Evolutionary conservation across 2,329 filamentous ascomycete species (phyloP).

Genomic region (Fusarium verrucosum): DNA sequence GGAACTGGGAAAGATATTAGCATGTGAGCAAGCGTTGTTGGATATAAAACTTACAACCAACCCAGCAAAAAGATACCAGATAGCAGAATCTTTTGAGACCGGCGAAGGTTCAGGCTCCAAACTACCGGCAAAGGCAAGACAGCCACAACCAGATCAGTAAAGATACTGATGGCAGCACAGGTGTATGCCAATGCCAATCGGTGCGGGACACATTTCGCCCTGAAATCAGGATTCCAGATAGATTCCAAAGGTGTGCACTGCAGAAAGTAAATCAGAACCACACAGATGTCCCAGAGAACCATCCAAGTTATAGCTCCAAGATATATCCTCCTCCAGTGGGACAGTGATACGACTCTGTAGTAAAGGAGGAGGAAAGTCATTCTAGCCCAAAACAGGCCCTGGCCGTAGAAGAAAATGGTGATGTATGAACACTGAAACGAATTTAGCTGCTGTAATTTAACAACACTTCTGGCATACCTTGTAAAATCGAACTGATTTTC

Average conservation of each 20-base stretch:
- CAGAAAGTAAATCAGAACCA: conserved; percentile 2
- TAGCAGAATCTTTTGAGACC: conserved; percentile 22
- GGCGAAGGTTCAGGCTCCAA: conserved; percentile 22
- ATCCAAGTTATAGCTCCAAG: conserved; percentile 3
- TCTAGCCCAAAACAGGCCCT: conserved; percentile 8
- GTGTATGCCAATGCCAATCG: not conserved
- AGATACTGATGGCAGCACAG: conserved; percentile 14
- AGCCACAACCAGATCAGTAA: conserved; percentile 26
- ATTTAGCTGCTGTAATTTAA: not conserved
- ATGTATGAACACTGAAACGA: conserved; percentile 19
- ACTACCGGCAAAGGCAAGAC: conserved; percentile 21
- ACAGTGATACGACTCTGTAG: conserved; percentile 19
- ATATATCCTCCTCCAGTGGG: conserved; percentile 11
- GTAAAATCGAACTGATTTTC: not conserved
- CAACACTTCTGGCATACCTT: not conserved
- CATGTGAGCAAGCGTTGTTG: rapidly evolving
- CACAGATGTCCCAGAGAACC: conserved; percentile 2
- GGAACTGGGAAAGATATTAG: not conserved
- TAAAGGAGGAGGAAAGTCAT: conserved; percentile 35
- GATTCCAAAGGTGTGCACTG: conserved; percentile 17
- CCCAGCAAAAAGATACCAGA: conserved; percentile 15
- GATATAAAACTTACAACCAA: conserved; percentile 18
- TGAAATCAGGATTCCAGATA: conserved; percentile 11
- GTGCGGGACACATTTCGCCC: conserved; percentile 1
- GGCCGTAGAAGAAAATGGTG: conserved; percentile 9